Evolutionary conservation across 768 basidiomycete genomes (phyloP), one percentile per base, ranked within the genome.

Genomic region (Rhodotorula babjevae): DNA sequence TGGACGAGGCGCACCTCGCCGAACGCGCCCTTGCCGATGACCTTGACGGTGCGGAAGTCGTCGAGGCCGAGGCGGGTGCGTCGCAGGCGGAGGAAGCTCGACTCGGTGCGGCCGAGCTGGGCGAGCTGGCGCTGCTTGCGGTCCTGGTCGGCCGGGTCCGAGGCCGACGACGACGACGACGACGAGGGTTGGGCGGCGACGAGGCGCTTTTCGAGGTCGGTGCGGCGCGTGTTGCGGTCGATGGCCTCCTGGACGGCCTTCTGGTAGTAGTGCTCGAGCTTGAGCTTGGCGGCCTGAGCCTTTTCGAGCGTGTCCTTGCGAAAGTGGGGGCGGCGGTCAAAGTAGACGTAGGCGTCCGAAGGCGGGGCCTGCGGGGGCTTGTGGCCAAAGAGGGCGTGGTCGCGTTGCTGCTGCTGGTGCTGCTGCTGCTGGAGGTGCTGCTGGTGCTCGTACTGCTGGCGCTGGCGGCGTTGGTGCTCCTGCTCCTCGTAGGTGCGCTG

Each of bases 1-100:
- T 99, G 95, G 44, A 96, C 94, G 46, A 99, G 85, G 57, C 96
- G 87, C 63, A 99, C 93, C 84, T 99, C 95, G 80, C 96, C 94
- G 78, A 99, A 99, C 27, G 96, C 96, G 73, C 96, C 96, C 82
- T 96, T 97, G 31, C 96, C 96, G 77, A 99, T 99, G 59, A 99
- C 93, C 81, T 98, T 98, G 78, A 99, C 92, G 9, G 95, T 98
- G 75, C 89, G 85, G 83, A 99, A 99, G 81, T 98, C 90, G 72
- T 90, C 88, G 69, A 97, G 83, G 6, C 93, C 92, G 19, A 99
- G 85, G 78, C 90, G 91, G 42, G 96, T 97, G 62, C 95, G 85
- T 67, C 89, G 85, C 63, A 97, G 84, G 18, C 96, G 87, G 69
- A 99, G 86, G 81, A 89, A 97, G 14, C 89, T 90, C 7, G 88